These are phyloP conservation scores for Stipa capillata DNA, from an alignment of 176 grass and related monocot genomes.

Conservation along the genomic window DNA sequence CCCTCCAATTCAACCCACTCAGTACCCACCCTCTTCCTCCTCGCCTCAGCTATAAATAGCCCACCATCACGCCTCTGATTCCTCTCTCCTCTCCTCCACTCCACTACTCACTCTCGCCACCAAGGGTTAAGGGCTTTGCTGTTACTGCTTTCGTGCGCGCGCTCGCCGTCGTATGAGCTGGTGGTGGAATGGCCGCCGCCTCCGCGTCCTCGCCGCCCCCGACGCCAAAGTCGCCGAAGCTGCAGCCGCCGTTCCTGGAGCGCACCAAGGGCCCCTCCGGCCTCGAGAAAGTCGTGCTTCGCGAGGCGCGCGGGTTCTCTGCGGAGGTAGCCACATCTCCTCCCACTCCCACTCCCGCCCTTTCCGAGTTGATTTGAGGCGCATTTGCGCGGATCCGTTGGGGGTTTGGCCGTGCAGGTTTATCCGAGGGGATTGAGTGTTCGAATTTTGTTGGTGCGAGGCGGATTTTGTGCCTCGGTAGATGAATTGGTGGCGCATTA, in stretches of 20 bases:
- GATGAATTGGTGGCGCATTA: neutral
- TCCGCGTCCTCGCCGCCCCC: constrained; percentile 10
- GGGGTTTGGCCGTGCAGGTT: neutral
- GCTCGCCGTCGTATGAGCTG: no score
- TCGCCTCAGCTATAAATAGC: constrained; percentile 5
- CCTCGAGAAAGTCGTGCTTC: constrained; percentile 46
- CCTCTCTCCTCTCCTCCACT: neutral
- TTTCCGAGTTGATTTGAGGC: neutral
- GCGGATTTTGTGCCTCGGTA: neutral
- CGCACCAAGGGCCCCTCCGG: constrained; percentile 30
- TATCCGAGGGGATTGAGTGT: no score
- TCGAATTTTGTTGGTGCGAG: no score
- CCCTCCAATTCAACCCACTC: neutral
- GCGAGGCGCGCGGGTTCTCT: constrained; percentile 28
- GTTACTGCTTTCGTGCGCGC: no score
- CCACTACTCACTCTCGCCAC: no score
- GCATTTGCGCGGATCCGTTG: neutral
- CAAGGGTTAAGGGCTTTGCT: no score
- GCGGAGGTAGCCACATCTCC: constrained; percentile 28
- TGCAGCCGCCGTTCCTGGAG: constrained; percentile 26
- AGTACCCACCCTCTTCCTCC: constrained; percentile 3
- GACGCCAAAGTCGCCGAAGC: neutral
- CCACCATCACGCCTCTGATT: neutral
- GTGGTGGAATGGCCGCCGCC: constrained; percentile 9
- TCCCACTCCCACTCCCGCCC: no score